Percentiles rank a stretch among this genome's conserved stretches.
Evolutionary conservation across 257 asterid species (phyloP).

Genomic region (Nicotiana paniculata): DNA sequence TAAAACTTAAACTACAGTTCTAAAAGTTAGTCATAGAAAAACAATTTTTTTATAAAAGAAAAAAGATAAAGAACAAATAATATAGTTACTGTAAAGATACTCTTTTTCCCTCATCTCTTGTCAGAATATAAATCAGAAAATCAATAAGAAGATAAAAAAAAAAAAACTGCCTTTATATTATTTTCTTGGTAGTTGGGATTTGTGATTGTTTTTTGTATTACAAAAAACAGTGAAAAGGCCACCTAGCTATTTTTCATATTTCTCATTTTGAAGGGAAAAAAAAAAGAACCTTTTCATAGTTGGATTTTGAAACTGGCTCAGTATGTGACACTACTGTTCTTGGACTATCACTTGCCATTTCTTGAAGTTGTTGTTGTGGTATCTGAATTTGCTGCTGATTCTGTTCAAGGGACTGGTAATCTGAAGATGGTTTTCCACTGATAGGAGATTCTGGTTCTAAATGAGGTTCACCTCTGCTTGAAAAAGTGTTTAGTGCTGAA

Average conservation of each 20-base stretch:
- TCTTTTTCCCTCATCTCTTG: conserved; percentile 28
- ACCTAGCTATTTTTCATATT: too few relatives aligned
- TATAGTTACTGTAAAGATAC: conserved; percentile 44
- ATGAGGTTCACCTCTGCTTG: conserved; percentile 32
- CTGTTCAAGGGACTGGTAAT: conserved; percentile 19
- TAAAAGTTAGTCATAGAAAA: conserved; percentile 10
- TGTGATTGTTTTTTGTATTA: neutral
- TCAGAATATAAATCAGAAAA: conserved; percentile 47
- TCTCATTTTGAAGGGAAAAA: neutral
- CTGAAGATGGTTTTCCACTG: conserved; percentile 34
- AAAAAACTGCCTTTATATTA: conserved; percentile 16
- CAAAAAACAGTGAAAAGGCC: neutral
- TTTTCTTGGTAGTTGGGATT: conserved; percentile 32
- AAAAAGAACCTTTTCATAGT: conserved; percentile 48
- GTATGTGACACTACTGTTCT: conserved; percentile 26
- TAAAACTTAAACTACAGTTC: conserved; percentile 31
- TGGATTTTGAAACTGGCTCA: conserved; percentile 31
- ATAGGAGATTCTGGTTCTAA: conserved; percentile 62
- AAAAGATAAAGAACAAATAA: conserved; percentile 11
- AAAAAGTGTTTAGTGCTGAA: conserved; percentile 51
- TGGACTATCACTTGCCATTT: conserved; percentile 35
- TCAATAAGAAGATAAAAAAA: conserved; percentile 25
- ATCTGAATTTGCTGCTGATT: conserved; percentile 27
- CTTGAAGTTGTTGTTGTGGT: conserved; percentile 19
- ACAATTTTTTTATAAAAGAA: neutral